Evolutionary conservation across 1,284 basidiomycete genomes (phyloP), one percentile per base, ranked within the genome.

Genomic region (Takashimella koratensis): DNA sequence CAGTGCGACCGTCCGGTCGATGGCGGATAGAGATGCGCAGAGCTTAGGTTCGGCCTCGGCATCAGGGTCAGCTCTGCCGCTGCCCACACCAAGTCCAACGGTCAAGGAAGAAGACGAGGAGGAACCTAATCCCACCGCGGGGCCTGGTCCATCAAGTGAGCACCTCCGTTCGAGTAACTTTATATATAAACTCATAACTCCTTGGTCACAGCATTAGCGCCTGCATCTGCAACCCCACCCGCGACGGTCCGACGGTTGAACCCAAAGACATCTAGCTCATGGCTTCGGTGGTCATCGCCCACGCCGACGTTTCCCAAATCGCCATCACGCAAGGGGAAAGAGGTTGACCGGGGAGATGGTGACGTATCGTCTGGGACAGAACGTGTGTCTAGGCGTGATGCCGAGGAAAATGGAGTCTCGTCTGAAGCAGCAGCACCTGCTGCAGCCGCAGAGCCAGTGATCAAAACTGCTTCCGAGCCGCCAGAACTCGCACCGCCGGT

Each of bases 251-350:
- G 56, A n/a, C 49, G 51, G 6, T 54, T 72, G 12, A 71, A 72
- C 43, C 68, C 70, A 12, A 74, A 74, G 55, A 19, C 50, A 5
- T 68, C 66, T 0, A 63, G 51, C 5, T 65, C 66, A 24, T 74
- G 72, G 72, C 45, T 70, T 13, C 56, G 67, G 20, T 74, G 72
- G 72, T 66, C 65, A 43, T 60, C 61, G 5, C 65, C 66, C 3
- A 53, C 67, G 1, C 65, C 68, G 5, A 56, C 66, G 3, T 73
- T 71, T 39, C 69, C 70, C 4, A 62, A 30, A 51, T 27, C 19
- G 16, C 30, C 30, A 8, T 36, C 30, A 8, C 30, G 30, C 8
- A 70, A 71, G 51, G 67, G 66, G n/a, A 73, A 70, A 36, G 30
- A 36, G 16, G 30, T 36, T 16, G 30, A 36, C 16, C 8, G 30